Conservation (phyloP, 306 rosid species). For the Malus sylvestris region DNA sequence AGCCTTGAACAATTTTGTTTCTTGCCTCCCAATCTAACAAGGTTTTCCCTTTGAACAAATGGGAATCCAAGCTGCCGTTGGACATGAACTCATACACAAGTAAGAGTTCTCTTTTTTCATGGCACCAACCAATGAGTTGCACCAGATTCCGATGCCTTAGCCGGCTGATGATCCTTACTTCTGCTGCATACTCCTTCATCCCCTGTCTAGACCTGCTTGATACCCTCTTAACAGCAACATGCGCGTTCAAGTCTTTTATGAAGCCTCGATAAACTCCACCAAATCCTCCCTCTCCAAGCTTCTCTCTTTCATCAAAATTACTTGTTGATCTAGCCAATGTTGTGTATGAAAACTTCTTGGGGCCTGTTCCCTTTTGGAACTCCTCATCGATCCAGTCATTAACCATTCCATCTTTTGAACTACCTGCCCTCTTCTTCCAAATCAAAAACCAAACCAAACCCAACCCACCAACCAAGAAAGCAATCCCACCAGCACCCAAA, state of each 20-base stretch:
- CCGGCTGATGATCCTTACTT: not conserved
- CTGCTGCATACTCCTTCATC: not conserved
- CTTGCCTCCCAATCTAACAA: not conserved
- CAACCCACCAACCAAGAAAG: not conserved
- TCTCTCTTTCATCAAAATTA: not conserved
- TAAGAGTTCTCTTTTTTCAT: not conserved
- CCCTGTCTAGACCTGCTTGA: not conserved
- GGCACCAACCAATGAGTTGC: not conserved
- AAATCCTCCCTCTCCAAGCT: conserved; percentile 8
- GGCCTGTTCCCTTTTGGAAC: conserved; percentile 30
- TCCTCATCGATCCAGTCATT: conserved; percentile 21
- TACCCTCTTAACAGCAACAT: not conserved
- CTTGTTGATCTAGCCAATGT: not conserved
- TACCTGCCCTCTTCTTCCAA: conserved; percentile 10
- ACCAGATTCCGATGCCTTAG: not conserved
- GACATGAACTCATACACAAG: not conserved
- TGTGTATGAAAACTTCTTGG: not conserved
- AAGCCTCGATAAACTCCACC: conserved; percentile 5
- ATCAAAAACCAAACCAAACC: not conserved
- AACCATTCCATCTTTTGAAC: conserved; percentile 6
- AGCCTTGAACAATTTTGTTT: not conserved
- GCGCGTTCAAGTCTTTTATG: not conserved
- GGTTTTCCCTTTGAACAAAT: not conserved
- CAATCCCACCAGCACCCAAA: not conserved
- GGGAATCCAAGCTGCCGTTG: not conserved